Conservation (phyloP, 2,329 filamentous ascomycete species). For the Chalara sp. region DNA sequence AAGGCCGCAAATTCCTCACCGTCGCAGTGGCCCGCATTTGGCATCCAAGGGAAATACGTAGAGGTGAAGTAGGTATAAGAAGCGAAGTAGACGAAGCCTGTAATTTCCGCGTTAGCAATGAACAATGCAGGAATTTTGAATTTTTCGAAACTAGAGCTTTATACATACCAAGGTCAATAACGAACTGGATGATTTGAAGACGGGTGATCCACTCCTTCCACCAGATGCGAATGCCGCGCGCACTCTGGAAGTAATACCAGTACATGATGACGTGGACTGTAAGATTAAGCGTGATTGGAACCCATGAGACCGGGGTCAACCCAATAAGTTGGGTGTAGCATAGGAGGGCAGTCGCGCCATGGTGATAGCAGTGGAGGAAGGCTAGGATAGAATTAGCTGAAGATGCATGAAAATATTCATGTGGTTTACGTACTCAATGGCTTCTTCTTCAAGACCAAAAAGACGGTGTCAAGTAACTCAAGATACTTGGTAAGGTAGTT, state of each 20-base stretch:
- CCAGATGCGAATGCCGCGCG: constrained; percentile 91
- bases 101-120: constrained; percentile 25
- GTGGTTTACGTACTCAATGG: constrained; percentile 62
- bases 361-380: constrained; percentile 99
- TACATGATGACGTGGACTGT: constrained; percentile 98
- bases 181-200: constrained; percentile 93
- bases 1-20: constrained; percentile 97
- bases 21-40: constrained; percentile 79
- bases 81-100: constrained; percentile 96
- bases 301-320: constrained; percentile 90
- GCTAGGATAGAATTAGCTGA: constrained; percentile 42
- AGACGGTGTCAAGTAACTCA: constrained; percentile 90
- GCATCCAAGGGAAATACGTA: constrained; percentile 79
- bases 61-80: constrained; percentile 98
- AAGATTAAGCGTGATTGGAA: constrained; percentile 86
- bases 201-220: constrained; percentile 99
- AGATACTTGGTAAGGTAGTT: constrained; percentile 99
- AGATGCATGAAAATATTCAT: neutral
- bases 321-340: constrained; percentile 97
- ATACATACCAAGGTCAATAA: constrained; percentile 77
- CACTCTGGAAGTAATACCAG: constrained; percentile 99
- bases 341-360: constrained; percentile 90
- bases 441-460: constrained; percentile 99
- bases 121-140: no score
- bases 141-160: neutral